Evolutionary conservation across 495 filamentous ascomycete species (phyloP).

Genomic region (Schizothecium vesticola): DNA sequence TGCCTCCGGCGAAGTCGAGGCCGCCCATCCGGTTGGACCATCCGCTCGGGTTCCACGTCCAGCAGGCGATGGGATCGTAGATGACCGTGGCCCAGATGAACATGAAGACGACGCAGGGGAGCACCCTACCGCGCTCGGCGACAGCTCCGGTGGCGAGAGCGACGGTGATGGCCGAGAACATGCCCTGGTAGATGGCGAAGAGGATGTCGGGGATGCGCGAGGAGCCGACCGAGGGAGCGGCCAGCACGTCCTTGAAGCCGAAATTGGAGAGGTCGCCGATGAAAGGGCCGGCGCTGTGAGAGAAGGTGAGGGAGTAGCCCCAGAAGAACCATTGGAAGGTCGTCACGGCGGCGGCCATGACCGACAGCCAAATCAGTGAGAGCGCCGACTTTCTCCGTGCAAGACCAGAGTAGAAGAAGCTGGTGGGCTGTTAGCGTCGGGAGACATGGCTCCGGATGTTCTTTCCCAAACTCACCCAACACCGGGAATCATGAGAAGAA

Average conservation of each 20-base stretch:
- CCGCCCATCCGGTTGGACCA: constrained; percentile 81
- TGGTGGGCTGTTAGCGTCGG: constrained; percentile 3
- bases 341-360: constrained; percentile 85
- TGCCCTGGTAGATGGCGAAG: constrained; percentile 93
- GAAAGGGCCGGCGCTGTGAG: constrained; percentile 73
- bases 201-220: constrained; percentile 75
- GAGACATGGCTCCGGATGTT: constrained; percentile 1
- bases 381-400: constrained; percentile 90
- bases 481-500: constrained; percentile 95
- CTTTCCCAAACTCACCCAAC: constrained; percentile 51
- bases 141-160: constrained; percentile 87
- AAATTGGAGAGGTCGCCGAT: constrained; percentile 82
- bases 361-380: constrained; percentile 88
- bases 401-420: constrained; percentile 97
- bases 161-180: constrained; percentile 93
- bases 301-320: constrained; percentile 92
- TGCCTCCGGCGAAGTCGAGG: constrained; percentile 90
- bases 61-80: constrained; percentile 92
- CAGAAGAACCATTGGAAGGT: constrained; percentile 99
- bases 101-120: constrained; percentile 94
- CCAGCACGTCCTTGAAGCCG: constrained; percentile 77
- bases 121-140: constrained; percentile 86
- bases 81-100: constrained; percentile 94
- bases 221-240: constrained; percentile 69
- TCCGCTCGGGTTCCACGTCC: constrained; percentile 88